A percentile compares a stretch with the other conserved stretches of the same genome.
Conservation (phyloP, 257 asterid species). For the Nicotiana otophora region DNA sequence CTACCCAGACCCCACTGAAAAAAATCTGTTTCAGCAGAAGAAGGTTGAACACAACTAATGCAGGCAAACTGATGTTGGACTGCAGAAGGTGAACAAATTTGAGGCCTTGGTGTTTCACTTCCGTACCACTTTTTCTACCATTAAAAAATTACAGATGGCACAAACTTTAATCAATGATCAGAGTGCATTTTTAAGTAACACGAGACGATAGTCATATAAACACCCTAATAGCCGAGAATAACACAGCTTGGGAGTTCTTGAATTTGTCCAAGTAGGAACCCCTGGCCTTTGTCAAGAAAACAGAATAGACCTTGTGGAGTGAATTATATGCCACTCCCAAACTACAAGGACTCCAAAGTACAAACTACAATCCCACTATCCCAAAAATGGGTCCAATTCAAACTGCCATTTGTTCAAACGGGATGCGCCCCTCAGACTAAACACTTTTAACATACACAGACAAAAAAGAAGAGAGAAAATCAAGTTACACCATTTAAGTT, state of each 20-base stretch:
- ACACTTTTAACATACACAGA: neutral
- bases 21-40: neutral
- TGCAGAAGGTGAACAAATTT: too few species aligned
- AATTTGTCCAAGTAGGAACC: neutral
- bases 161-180: too few species aligned
- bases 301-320: neutral
- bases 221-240: neutral
- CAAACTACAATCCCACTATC: too few species aligned
- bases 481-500: neutral
- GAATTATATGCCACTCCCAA: neutral
- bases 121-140: too few species aligned
- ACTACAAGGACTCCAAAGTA: neutral
- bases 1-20: neutral
- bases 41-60: neutral
- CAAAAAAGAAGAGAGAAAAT: neutral
- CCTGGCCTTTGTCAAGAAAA: neutral
- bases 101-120: too few species aligned
- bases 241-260: neutral
- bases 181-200: too few species aligned
- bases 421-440: neutral
- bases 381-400: neutral
- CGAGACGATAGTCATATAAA: too few species aligned
- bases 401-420: neutral
- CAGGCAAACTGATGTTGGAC: neutral
- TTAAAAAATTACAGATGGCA: too few species aligned